Conservation (phyloP, 352 stramenopile species). For the Phytophthora pseudosyringae region DNA sequence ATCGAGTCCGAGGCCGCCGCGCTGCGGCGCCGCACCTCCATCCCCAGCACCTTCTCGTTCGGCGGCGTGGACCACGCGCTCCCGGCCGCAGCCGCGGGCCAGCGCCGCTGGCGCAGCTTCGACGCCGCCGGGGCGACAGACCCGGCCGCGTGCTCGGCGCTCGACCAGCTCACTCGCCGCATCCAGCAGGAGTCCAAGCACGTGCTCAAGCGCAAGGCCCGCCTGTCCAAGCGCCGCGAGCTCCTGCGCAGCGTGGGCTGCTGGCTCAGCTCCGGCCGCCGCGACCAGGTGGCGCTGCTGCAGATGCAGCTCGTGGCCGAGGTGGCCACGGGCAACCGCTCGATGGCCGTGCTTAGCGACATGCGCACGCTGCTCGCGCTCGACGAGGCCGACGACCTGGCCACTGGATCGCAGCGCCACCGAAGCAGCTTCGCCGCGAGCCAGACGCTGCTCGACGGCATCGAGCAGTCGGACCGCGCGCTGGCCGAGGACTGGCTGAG, state of each 20-base stretch:
- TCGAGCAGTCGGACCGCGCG: constrained; percentile 60
- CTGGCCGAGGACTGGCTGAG: constrained; percentile 66
- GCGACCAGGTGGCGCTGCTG: constrained; percentile 64
- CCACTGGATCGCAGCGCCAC: constrained; percentile 8
- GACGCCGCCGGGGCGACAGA: constrained; percentile 36
- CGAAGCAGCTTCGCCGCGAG: constrained; percentile 42
- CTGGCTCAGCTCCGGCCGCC: constrained; percentile 52
- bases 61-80: constrained; percentile 35
- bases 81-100: constrained; percentile 24
- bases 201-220: constrained; percentile 47
- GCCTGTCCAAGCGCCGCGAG: constrained; percentile 50
- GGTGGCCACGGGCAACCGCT: constrained; percentile 64
- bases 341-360: constrained; percentile 58
- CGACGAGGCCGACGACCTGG: constrained; percentile 36
- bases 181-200: constrained; percentile 61
- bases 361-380: constrained; percentile 61
- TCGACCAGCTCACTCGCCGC: constrained; percentile 52
- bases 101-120: constrained; percentile 73
- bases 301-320: constrained; percentile 80
- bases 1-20: constrained; percentile 39
- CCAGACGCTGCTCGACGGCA: constrained; percentile 53
- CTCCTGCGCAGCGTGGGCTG: constrained; percentile 56
- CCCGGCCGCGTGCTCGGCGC: constrained; percentile 32
- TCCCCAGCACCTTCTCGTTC: constrained; percentile 67
- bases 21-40: constrained; percentile 62